Evolutionary conservation across 306 rosid genomes (phyloP), one percentile per base, ranked within the genome.

Genomic region (Purshia tridentata): DNA sequence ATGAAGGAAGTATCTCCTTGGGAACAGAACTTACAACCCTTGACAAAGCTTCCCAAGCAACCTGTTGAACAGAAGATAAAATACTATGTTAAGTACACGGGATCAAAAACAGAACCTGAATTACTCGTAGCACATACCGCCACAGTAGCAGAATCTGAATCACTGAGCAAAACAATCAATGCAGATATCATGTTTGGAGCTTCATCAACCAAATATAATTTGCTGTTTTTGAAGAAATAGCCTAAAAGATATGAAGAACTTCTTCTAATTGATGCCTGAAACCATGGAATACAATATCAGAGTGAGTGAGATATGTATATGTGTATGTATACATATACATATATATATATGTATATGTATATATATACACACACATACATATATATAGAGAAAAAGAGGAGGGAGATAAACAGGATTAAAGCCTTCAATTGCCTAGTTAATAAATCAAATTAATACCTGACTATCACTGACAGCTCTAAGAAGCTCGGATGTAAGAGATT

Each of bases 31-130:
- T 73, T 71, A 91, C 82, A 76, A 94, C 96, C 72, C 89, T 88
- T 13, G 97, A 88, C 85, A 94, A 81, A 78, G 99, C 97, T 77
- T 91, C 96, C 99, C 96, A 91, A 66, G 93, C 86, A 74, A 69
- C 91, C 99, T 91, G 81, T 85, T 50, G 53, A 65, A 71, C 40
- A 77, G 55, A 15, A 72, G 44, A 39, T 58, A 54, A 61, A 57
- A 76, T 72, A 73, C 22, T 72, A 72, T 16, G 41, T 60, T 61
- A 55, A 4, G 66, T 18, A 78, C 20, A 60, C n/a, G 41, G 41
- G 20, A 79, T 76, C 55, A 15, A 79, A 19, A 65, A 57, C 12
- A 65, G 53, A 81, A 81, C 16, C 52, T 69, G 60, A 84, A 73
- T 47, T 51, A 63, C 45, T 76, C 23, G 15, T 44, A 29, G 56